phyloP scores from a whole-genome alignment of 2,329 filamentous ascomycete species.

The Penicillium sp. region DNA sequence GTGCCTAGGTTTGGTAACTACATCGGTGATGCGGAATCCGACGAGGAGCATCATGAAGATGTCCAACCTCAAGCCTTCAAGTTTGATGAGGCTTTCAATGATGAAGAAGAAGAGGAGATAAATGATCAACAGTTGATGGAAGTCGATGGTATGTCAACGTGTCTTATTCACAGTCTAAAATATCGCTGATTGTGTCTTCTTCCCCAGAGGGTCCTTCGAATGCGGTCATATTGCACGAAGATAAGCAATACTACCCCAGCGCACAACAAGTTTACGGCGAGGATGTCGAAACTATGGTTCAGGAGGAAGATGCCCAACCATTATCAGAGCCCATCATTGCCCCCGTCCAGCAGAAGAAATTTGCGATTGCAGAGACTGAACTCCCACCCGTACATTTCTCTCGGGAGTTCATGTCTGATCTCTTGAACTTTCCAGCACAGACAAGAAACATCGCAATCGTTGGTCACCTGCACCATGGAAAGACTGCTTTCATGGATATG shows the following conservation, averaged over 20 bases:
- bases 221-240: conserved; percentile 93
- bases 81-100: conserved; percentile 60
- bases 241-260: conserved; percentile 99
- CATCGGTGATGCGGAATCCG: conserved; percentile 87
- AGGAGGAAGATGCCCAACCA: conserved; percentile 93
- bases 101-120: conserved; percentile 52
- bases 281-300: conserved; percentile 89
- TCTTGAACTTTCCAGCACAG: conserved; percentile 93
- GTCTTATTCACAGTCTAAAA: not conserved
- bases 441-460: conserved; percentile 85
- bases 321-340: conserved; percentile 87
- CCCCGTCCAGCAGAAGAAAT: conserved; percentile 89
- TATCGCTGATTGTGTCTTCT: conserved; percentile 28
- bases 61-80: conserved; percentile 72
- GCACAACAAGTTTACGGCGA: conserved; percentile 89
- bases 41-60: conserved; percentile 70
- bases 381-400: conserved; percentile 81
- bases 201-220: conserved; percentile 79
- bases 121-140: conserved; percentile 86
- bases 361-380: conserved; percentile 83
- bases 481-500: conserved; percentile 98
- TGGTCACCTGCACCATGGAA: conserved; percentile 91
- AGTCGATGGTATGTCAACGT: conserved; percentile 57
- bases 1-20: conserved; percentile 81
- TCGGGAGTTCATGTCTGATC: conserved; percentile 82